Conservation (phyloP, 139 green algal genomes). For the Zygnema circumcarinatum region DNA sequence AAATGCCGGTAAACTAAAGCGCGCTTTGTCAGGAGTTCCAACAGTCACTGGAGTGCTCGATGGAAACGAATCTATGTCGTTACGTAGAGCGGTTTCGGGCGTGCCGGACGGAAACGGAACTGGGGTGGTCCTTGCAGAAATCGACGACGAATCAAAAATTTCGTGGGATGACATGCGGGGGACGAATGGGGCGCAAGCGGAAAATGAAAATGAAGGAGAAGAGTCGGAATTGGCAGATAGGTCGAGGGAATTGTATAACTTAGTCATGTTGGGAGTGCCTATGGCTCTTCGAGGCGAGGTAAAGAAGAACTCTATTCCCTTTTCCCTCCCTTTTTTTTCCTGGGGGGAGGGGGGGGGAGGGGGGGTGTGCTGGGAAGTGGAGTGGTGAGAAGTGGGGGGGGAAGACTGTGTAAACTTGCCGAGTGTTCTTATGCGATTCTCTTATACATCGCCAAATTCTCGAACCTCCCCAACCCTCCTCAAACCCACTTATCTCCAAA, state of each 20-base stretch:
- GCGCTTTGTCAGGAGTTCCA: no score
- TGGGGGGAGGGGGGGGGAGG: neutral
- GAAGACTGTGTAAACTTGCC: no score
- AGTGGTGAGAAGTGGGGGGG: neutral
- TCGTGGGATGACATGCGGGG: neutral
- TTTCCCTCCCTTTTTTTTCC: neutral
- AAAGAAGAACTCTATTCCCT: slow-evolving; percentile 9
- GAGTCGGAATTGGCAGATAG: neutral
- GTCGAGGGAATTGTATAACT: slow-evolving; percentile 26
- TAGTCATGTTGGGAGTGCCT: slow-evolving; percentile 46
- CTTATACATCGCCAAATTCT: no score
- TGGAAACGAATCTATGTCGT: no score
- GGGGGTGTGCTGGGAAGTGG: neutral
- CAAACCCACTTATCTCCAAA: no score
- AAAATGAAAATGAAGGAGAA: slow-evolving; percentile 7
- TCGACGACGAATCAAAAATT: slow-evolving; percentile 1
- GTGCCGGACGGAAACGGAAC: neutral
- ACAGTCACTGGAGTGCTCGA: no score
- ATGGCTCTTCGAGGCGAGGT: slow-evolving; percentile 54
- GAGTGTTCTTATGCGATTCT: no score
- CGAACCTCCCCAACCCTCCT: no score
- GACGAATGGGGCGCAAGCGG: neutral
- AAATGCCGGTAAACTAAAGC: no score
- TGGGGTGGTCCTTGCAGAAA: neutral
- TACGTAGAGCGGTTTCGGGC: neutral